Evolutionary conservation across 192 early-diverging fungal species (phyloP), one percentile per base, ranked within the genome.

Genomic region (Podila epigama): DNA sequence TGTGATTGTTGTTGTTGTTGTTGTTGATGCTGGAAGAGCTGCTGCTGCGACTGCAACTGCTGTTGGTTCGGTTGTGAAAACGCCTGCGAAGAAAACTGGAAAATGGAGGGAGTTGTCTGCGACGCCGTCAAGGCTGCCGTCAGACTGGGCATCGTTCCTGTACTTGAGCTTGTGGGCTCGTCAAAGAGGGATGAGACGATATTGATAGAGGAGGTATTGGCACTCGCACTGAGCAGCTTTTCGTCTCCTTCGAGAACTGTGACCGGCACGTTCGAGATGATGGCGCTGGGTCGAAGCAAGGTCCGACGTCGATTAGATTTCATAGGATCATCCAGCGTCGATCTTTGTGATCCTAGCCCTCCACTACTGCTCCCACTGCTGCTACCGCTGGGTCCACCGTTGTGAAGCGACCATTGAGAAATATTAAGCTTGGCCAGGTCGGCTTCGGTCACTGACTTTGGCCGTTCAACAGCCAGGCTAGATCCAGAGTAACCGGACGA

Each of bases 151-250:
- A 57, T 36, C 12, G 69, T 63, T 75, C 54, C 71, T 41, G 73
- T 58, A 57, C 66, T 58, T 35, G 73, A 40, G 18, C 51, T 33
- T 28, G 70, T 42, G 25, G 60, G 16, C 33, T 77, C 73, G 55
- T 64, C 58, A 50, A 77, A 77, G 61, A 77, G 63, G 33, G 73
- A 66, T 27, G 73, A 77, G 32, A 77, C 73, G 64, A 77, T 77
- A 56, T 77, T 77, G 56, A 77, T 77, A 16, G 73, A 77, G 5
- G 73, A 77, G 29, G 73, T 77, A 56, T 77, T 77, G 73, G 73
- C 73, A 56, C 73, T 77, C 61, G 73, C 73, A 58, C 73, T 77
- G 60, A 77, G 57, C 29, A 77, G 51, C 58, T 77, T 77, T 51
- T 77, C 73, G 37, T 77, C 73, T 11, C 73, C 73, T 35, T 77